Percentiles rank a stretch among this genome's conserved stretches.
phyloP scores from a whole-genome alignment of 1,139 yeast species.

The Protomyces lactucae-debilis region DNA sequence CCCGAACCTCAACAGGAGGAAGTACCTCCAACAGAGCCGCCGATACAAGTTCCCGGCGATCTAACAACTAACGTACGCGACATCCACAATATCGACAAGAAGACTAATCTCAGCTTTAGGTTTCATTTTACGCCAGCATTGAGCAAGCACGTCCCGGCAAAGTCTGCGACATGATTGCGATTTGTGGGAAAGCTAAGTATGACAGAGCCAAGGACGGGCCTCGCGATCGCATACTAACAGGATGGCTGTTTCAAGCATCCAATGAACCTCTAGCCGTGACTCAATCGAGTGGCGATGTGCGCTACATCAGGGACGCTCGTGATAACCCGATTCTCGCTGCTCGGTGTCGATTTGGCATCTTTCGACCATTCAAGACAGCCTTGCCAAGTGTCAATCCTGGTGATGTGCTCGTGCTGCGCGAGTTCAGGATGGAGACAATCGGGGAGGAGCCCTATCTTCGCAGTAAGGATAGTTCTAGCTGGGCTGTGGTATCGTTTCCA shows the following conservation, averaged over 20 bases:
- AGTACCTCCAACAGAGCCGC: not conserved
- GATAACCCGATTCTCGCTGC: not conserved
- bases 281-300: not conserved
- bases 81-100: not conserved
- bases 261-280: not conserved
- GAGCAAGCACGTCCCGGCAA: not conserved
- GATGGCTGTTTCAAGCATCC: not conserved
- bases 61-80: not conserved
- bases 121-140: not conserved
- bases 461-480: conserved; percentile 8
- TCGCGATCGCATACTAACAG: not conserved
- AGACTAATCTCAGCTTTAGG: not conserved
- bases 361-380: conserved; percentile 3
- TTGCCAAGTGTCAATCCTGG: conserved; percentile 1
- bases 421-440: conserved; percentile 1
- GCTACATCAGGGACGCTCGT: not conserved
- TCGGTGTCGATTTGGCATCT: conserved; percentile 1
- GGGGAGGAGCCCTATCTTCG: not conserved
- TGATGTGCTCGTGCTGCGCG: conserved; percentile 5
- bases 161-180: not conserved
- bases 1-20: not conserved
- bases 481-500: conserved; percentile 4
- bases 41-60: not conserved
- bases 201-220: not conserved
- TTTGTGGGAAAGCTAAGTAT: not conserved